Conservation (phyloP, 305 asterid genomes). For the Plantago coronopus region DNA sequence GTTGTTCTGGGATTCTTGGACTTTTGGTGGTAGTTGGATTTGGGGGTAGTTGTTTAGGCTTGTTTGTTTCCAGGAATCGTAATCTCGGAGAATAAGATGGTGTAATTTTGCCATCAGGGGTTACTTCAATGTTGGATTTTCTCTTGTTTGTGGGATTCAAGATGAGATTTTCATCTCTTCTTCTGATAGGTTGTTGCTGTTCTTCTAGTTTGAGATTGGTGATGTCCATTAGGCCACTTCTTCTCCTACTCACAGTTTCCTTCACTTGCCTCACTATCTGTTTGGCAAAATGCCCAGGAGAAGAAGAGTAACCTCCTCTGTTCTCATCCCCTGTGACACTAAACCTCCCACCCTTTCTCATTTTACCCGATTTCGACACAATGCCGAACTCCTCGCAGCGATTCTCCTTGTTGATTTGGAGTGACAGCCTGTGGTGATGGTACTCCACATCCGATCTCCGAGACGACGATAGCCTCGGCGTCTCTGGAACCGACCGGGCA, state of each 20-base stretch:
- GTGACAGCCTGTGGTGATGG: slow-evolving; percentile 61
- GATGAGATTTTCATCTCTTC: slow-evolving; percentile 48
- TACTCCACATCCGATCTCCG: slow-evolving; percentile 59
- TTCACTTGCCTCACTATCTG: slow-evolving; percentile 67
- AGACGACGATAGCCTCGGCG: slow-evolving; percentile 54
- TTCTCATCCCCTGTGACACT: slow-evolving; percentile 30
- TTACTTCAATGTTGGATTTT: neutral
- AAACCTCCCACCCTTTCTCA: slow-evolving; percentile 14
- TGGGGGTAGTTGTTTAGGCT: slow-evolving; percentile 9
- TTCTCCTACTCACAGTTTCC: slow-evolving; percentile 59
- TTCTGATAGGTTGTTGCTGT: slow-evolving; percentile 19
- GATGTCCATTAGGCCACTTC: slow-evolving; percentile 54
- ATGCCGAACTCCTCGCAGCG: slow-evolving; percentile 28
- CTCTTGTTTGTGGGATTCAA: slow-evolving; percentile 35
- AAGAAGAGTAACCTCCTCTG: slow-evolving; percentile 13
- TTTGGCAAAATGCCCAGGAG: slow-evolving; percentile 46
- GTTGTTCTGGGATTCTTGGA: slow-evolving; percentile 35
- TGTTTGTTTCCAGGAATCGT: slow-evolving; percentile 35
- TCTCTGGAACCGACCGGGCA: slow-evolving; percentile 61
- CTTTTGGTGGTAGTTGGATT: slow-evolving; percentile 16
- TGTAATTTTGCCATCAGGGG: slow-evolving; percentile 11
- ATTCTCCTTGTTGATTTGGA: slow-evolving; percentile 65
- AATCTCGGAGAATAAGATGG: slow-evolving; percentile 43
- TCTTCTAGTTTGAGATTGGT: slow-evolving; percentile 46
- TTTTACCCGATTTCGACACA: slow-evolving; percentile 7